Conservation (phyloP, 805 yeast species). For the Cyberlindnera mississippiensis region DNA sequence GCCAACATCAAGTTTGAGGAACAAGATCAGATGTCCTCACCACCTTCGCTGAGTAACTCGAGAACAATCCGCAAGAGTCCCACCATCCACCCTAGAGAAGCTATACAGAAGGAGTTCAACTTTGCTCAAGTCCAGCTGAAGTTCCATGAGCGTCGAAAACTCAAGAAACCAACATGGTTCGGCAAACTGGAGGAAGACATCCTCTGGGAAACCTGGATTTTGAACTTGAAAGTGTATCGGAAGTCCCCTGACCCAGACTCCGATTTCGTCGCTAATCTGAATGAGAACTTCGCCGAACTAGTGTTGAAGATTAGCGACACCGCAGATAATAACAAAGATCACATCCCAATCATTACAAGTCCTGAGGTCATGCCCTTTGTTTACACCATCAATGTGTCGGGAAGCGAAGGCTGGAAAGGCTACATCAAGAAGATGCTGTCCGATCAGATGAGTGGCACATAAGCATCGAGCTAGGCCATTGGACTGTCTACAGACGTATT, state of each 20-base stretch:
- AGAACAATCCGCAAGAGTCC: constrained; percentile 11
- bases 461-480: too few relatives aligned
- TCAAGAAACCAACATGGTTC: constrained; percentile 55
- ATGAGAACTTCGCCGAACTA: constrained; percentile 13
- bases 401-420: constrained; percentile 28
- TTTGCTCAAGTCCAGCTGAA: constrained; percentile 35
- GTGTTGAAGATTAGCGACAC: constrained; percentile 35
- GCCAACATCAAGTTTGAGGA: constrained; percentile 17
- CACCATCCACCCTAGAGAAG: constrained; percentile 15
- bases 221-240: constrained; percentile 47
- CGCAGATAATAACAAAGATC: constrained; percentile 56
- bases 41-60: constrained; percentile 9
- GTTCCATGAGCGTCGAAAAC: constrained; percentile 37
- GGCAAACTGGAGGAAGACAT: constrained; percentile 39
- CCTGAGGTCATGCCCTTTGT: constrained; percentile 66
- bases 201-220: constrained; percentile 71
- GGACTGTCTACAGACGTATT: too few relatives aligned
- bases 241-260: constrained; percentile 24
- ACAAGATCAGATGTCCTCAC: constrained; percentile 7
- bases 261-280: constrained; percentile 3
- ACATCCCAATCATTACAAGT: constrained; percentile 71
- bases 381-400: constrained; percentile 35
- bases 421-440: constrained; percentile 42
- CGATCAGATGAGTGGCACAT: constrained; percentile 14
- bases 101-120: constrained; percentile 21